Evolutionary conservation across 2,329 filamentous ascomycete species (phyloP), one percentile per base, ranked within the genome.

Genomic region (Fusarium ramigenum): DNA sequence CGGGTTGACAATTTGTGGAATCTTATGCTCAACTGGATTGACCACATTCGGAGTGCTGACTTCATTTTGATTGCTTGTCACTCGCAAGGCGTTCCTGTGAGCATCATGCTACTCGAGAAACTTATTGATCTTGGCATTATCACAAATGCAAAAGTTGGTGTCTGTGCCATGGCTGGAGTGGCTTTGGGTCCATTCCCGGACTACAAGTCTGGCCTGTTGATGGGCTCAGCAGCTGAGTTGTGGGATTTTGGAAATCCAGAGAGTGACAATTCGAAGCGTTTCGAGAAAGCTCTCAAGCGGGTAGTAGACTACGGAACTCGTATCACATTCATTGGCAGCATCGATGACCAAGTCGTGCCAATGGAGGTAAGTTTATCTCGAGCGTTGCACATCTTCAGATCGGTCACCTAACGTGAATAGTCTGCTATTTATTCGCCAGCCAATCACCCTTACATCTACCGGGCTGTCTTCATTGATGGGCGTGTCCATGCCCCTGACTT

Each of bases 331-430:
- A 88, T 97, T 66, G 96, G 96, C 60, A 98, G 95, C 81, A 97
- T 99, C 58, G 96, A 99, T 80, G 96, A 99, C 81, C 96, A 99
- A 82, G 87, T 99, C 5, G 95, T 99, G 19, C 96, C 95, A 8
- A 86, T 99, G 79, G 96, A 98, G 86, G 92, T 93, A 82, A 79
- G 84, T 77, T 36, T 18, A 23, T 12, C 7, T 19, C n/a, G 11
- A 25, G 16, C n/a, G 14, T 44, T 47, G 4, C n/a, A 4, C 39
- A 15, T 19, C 18, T 15, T 36, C 19, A 16, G 18, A 16, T 10
- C 11, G 9, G 32, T 12, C 28, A 32, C 21, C 76, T 81, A 66
- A 82, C 74, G 47, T 28, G 86, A 25, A n/a, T 52, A 85, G 90
- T 98, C 95, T 5, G 95, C 96, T 21, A 90, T 96, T 1, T 97